These are phyloP conservation scores for Saccharomyces hybrid DNA, from an alignment of 1,139 yeast species.

Conservation along the genomic window DNA sequence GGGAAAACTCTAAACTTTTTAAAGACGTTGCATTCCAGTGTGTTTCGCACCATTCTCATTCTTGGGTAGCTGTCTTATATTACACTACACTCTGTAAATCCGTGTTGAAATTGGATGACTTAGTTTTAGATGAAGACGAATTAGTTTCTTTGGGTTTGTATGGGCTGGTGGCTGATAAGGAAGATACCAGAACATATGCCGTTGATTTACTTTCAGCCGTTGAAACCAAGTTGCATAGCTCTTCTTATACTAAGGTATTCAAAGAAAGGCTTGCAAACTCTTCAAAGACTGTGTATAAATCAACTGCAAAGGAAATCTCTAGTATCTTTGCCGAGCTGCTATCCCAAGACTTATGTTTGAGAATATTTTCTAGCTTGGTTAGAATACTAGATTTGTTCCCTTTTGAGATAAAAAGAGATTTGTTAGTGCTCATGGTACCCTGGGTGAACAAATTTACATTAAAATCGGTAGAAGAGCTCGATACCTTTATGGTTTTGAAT, in stretches of 20 bases:
- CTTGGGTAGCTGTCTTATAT: conserved; percentile 55
- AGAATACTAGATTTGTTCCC: conserved; percentile 26
- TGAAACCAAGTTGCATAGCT: conserved; percentile 29
- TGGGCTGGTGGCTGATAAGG: conserved; percentile 30
- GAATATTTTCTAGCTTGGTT: conserved; percentile 28
- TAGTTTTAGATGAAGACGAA: conserved; percentile 30
- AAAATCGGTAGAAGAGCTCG: conserved; percentile 38
- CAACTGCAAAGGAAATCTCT: conserved; percentile 33
- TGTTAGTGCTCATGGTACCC: conserved; percentile 72
- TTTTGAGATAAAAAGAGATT: conserved; percentile 58
- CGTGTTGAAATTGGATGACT: conserved; percentile 23
- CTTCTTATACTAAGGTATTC: conserved; percentile 32
- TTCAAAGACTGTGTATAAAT: conserved; percentile 31
- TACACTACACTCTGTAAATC: conserved; percentile 66
- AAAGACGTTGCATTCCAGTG: conserved; percentile 63
- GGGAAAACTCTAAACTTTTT: conserved; percentile 49
- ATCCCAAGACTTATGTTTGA: conserved; percentile 27
- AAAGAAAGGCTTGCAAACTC: conserved; percentile 31
- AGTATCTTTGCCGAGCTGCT: conserved; percentile 33
- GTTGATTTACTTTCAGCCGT: conserved; percentile 30
- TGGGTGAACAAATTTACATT: conserved; percentile 82
- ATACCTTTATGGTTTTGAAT: conserved; percentile 67
- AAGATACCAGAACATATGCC: conserved; percentile 29
- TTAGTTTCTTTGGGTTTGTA: conserved; percentile 30
- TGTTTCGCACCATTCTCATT: conserved; percentile 47